phyloP scores from a whole-genome alignment of 1,139 yeast species.

The Taphrina deformans region DNA sequence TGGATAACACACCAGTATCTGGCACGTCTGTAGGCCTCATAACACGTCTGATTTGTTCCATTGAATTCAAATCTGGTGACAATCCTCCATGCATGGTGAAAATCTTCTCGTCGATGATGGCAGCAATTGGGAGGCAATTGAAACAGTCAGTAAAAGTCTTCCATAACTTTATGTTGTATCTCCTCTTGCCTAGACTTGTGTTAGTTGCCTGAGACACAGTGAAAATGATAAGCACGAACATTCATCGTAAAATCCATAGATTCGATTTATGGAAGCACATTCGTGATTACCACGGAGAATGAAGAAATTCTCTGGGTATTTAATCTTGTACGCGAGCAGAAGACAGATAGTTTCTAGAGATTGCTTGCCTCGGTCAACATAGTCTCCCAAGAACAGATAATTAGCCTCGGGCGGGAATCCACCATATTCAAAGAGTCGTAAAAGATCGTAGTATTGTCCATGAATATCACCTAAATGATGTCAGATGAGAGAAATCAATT shows the following conservation, averaged over 20 bases:
- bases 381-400: slow-evolving; percentile 91
- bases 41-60: slow-evolving; percentile 97
- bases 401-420: slow-evolving; percentile 99
- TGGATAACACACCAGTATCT: slow-evolving; percentile 51
- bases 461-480: slow-evolving; percentile 75
- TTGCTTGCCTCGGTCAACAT: slow-evolving; percentile 97
- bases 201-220: neutral
- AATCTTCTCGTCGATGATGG: slow-evolving; percentile 94
- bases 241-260: slow-evolving; percentile 96
- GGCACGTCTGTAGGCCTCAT: slow-evolving; percentile 99
- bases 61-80: slow-evolving; percentile 91
- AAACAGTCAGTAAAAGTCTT: slow-evolving; percentile 97
- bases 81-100: slow-evolving; percentile 99
- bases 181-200: slow-evolving; percentile 57
- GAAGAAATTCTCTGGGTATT: slow-evolving; percentile 96
- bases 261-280: slow-evolving; percentile 94
- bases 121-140: slow-evolving; percentile 97
- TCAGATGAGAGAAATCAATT: neutral
- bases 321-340: slow-evolving; percentile 89
- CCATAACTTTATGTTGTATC: slow-evolving; percentile 96
- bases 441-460: slow-evolving; percentile 93
- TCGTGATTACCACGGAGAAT: slow-evolving; percentile 95
- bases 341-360: slow-evolving; percentile 91
- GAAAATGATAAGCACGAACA: slow-evolving; percentile 51
- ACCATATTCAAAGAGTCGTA: slow-evolving; percentile 94